Evolutionary conservation across 805 yeast species (phyloP), one percentile per base, ranked within the genome.

Genomic region (Starmerella sirachaensis): DNA sequence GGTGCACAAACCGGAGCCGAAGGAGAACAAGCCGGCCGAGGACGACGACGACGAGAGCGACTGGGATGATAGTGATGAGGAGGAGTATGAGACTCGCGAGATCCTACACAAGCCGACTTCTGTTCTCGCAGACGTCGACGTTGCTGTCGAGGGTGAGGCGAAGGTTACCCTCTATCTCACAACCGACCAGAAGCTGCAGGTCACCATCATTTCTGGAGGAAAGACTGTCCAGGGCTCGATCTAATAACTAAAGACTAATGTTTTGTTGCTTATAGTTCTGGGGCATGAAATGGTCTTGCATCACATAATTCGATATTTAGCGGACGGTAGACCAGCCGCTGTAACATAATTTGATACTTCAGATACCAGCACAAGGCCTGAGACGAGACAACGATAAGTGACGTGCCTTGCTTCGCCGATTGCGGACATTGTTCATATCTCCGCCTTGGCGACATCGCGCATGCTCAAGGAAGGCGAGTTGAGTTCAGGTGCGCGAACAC

Each of bases 71-170:
- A 63, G 59, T 44, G 68, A 62, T 44, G 94, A 84, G 52, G 96
- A 86, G 66, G 95, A 94, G 49, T 95, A 86, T 62, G 69, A 83
- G 56, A 64, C 74, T 47, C 78, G 75, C 62, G 81, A 75, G 64
- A 78, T 78, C 48, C 76, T 74, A 31, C 76, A 74, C 66, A 71
- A 71, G 55, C 72, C 85, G 46, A 83, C 84, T 47, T 69, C 73
- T 37, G 70, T 74, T 53, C 69, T 91, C 53, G 93, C 85, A 47
- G 82, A 81, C 57, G 65, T 85, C 50, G 78, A 78, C 35, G 66
- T 86, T 45, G 73, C 76, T 59, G 83, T 74, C 51, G 77, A 74
- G 52, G 68, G 72, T 53, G 69, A 71, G 36, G 76, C 86, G 49
- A 95, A 63, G 51, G 57, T 78, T 38, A 67, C 70, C 38, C 64